Percentiles rank a stretch among this genome's conserved stretches.
Conservation (phyloP, 306 rosid genomes). For the Lupinus albus region DNA sequence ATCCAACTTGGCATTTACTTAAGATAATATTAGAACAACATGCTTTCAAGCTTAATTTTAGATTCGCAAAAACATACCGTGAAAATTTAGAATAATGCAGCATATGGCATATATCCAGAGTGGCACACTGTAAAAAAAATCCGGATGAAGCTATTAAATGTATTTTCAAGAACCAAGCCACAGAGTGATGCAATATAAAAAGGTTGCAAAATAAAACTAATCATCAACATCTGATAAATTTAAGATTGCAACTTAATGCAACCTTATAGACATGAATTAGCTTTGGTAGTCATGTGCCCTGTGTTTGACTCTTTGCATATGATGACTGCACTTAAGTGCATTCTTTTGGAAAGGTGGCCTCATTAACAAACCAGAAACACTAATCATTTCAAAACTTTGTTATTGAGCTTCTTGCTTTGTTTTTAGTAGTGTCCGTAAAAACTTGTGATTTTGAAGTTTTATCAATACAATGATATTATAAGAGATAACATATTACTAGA, state of each 20-base stretch:
- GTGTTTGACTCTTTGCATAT: neutral
- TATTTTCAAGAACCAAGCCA: conserved; percentile 16
- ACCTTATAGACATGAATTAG: neutral
- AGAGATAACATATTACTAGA: neutral
- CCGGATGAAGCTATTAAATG: conserved; percentile 26
- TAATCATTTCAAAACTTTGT: neutral
- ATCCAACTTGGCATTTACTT: neutral
- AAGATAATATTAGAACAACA: conserved; percentile 4
- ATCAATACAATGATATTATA: neutral
- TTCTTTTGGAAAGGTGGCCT: neutral
- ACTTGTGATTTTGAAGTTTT: neutral
- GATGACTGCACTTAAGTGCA: neutral
- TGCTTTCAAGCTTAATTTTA: conserved; percentile 10
- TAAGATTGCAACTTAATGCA: neutral
- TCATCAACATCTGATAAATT: neutral
- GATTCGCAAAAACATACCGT: conserved; percentile 56
- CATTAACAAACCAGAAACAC: neutral
- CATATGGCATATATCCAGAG: conserved; percentile 88
- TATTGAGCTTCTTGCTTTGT: neutral
- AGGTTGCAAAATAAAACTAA: neutral
- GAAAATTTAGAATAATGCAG: conserved; percentile 81
- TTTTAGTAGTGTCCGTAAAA: neutral
- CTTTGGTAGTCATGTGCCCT: neutral
- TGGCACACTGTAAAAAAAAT: conserved; percentile 64
- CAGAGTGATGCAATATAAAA: neutral